Conservation (phyloP, 2,329 filamentous ascomycete species). For the Fonsecaea pedrosoi region DNA sequence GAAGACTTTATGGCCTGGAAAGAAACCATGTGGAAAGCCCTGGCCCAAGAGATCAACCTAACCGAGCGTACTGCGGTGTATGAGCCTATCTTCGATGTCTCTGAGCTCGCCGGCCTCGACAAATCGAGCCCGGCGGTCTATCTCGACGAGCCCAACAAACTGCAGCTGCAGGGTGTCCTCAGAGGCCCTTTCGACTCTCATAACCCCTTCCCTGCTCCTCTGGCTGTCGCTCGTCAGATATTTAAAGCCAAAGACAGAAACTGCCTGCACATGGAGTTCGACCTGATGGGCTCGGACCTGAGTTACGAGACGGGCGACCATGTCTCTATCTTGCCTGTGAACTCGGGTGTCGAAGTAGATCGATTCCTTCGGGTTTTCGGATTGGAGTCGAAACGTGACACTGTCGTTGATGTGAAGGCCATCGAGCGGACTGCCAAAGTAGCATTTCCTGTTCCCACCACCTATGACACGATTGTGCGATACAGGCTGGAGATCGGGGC, state of each 20-base stretch:
- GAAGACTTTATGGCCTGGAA: constrained; percentile 99
- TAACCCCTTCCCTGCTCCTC: constrained; percentile 95
- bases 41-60: neutral
- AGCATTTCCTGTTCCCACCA: constrained; percentile 94
- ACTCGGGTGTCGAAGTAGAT: constrained; percentile 89
- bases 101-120: constrained; percentile 61
- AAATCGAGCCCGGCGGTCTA: constrained; percentile 65
- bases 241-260: constrained; percentile 90
- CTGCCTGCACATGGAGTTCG: constrained; percentile 95
- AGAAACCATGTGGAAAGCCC: constrained; percentile 74
- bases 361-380: constrained; percentile 81
- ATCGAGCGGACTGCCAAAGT: constrained; percentile 91
- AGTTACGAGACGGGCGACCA: constrained; percentile 96
- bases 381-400: constrained; percentile 75
- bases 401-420: constrained; percentile 85
- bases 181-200: constrained; percentile 94
- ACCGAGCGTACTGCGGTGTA: constrained; percentile 76
- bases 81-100: constrained; percentile 86
- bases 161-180: constrained; percentile 82
- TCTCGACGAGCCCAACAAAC: constrained; percentile 92
- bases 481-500: constrained; percentile 98
- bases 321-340: constrained; percentile 95
- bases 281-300: constrained; percentile 85
- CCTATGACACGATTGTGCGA: constrained; percentile 87
- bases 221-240: constrained; percentile 85